Evolutionary conservation across 805 yeast species (phyloP).

Genomic region (Wickerhamomyces bisporus): DNA sequence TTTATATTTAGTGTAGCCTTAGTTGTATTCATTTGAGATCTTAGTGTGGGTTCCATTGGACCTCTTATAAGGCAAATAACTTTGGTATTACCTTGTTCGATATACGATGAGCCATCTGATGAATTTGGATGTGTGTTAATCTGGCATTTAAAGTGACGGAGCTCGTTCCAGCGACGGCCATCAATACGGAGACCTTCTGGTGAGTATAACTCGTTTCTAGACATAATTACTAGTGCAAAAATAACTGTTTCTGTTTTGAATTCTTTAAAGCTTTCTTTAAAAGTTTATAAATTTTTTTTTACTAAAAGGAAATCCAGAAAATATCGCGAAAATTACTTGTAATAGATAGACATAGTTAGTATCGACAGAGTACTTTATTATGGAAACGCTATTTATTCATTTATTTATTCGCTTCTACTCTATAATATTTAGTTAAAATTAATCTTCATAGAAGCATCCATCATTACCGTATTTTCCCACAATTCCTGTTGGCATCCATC

Average conservation of each 20-base stretch:
- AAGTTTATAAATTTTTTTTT: no score
- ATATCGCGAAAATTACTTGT: no score
- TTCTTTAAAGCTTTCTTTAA: no score
- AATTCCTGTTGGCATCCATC: constrained; percentile 46
- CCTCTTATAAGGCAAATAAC: constrained; percentile 83
- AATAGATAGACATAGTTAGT: no score
- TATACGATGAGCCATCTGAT: constrained; percentile 87
- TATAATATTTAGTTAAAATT: no score
- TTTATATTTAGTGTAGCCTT: constrained; percentile 58
- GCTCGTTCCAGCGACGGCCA: constrained; percentile 94
- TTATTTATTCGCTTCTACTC: no score
- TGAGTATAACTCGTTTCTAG: constrained; percentile 77
- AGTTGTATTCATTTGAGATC: constrained; percentile 45
- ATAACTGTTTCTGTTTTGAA: no score
- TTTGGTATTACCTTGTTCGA: constrained; percentile 90
- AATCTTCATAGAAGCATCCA: constrained; percentile 61
- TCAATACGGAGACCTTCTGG: constrained; percentile 93
- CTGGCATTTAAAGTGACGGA: constrained; percentile 73
- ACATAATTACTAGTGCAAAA: constrained; percentile 45
- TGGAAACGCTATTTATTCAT: no score
- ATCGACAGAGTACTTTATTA: no score
- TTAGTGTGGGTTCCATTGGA: constrained; percentile 73
- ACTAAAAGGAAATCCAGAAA: no score
- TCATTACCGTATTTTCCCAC: constrained; percentile 62
- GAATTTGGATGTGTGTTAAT: constrained; percentile 85